phyloP scores from a whole-genome alignment of 108 stramenopile genomes.

The Skeletonema marinoi region DNA sequence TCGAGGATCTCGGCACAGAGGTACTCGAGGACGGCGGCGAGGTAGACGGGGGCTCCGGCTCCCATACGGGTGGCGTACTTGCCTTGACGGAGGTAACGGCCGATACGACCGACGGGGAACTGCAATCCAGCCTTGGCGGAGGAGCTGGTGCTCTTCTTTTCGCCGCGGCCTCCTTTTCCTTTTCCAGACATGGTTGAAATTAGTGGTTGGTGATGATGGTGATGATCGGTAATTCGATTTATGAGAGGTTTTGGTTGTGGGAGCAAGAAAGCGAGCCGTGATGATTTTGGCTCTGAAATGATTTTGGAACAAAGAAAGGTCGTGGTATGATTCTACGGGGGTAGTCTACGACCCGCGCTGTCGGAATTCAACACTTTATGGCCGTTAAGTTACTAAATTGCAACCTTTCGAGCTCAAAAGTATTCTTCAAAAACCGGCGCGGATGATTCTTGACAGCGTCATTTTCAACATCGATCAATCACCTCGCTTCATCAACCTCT shows the following conservation, averaged over 20 bases:
- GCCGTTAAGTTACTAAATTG: background rate
- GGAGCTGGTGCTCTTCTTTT: conserved; percentile 49
- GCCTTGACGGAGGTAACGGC: too few relatives aligned
- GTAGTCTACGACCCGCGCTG: background rate
- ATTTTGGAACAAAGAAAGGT: background rate
- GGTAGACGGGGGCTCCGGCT: too few relatives aligned
- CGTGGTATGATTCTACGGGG: background rate
- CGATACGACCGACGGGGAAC: too few relatives aligned
- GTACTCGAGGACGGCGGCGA: too few relatives aligned
- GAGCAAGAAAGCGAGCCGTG: background rate
- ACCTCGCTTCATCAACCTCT: background rate
- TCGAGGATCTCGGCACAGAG: too few relatives aligned
- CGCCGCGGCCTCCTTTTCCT: conserved; percentile 43
- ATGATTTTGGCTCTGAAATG: background rate
- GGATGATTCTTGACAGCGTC: background rate
- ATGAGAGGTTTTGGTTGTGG: background rate
- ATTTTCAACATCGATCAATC: background rate
- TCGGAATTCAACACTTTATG: background rate
- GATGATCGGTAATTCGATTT: conserved; percentile 7
- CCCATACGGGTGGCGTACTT: too few relatives aligned
- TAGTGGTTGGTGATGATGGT: conserved; percentile 1
- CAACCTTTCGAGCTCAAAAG: background rate
- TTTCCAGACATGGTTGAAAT: background rate
- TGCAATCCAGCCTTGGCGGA: too few relatives aligned
- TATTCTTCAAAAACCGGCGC: background rate